Base-by-base conservation (phyloP, 345 rosid species). In the Psidium friedrichsthalianum region DNA sequence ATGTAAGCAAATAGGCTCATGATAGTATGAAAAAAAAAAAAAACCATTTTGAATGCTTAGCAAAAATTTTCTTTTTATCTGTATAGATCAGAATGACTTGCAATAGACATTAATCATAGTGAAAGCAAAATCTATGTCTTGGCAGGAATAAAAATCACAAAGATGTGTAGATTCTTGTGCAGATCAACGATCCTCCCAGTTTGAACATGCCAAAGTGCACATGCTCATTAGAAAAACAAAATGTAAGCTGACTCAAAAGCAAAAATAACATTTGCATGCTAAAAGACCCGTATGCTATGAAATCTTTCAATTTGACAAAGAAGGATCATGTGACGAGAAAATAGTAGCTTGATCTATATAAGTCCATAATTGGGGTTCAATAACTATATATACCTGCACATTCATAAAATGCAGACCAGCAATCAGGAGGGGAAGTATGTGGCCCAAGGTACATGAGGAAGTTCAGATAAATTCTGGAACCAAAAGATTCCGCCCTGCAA, bases 401-500 rank as follows among this genome's bases (percentile, higher is more conserved):
- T 94, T 97, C 59, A 87, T 87, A 88, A 89, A 96, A 90, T 97
- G 98, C 92, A 97, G 90, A 90, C 90, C 89, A 85, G 94, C 95
- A 83, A 96, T 92, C 69, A 96, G 86, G 82, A 95, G 83, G 21
- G 99, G 98, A 85, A 96, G 93, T 83, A 95, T 83, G 86, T 91
- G 87, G 88, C 98, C 96, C 84, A 86, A 89, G 88, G 86, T 89
- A 85, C 96, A 56, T 91, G 92, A 61, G 98, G 93, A 69, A 85
- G 86, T 89, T 95, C 98, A 82, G 98, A 93, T 94, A 97, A 92
- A 92, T 97, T 91, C 87, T 93, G 94, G 89, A 97, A 97, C 98
- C 99, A 97, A 53, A 96, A 91, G 86, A 94, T 86, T 85, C 99
- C 99, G 52, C 99, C 99, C 99, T 97, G 94, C 88, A 94, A 85